These are phyloP conservation scores for Ciborinia camelliae DNA, from an alignment of 2,329 filamentous ascomycete genomes.

Conservation along the genomic window DNA sequence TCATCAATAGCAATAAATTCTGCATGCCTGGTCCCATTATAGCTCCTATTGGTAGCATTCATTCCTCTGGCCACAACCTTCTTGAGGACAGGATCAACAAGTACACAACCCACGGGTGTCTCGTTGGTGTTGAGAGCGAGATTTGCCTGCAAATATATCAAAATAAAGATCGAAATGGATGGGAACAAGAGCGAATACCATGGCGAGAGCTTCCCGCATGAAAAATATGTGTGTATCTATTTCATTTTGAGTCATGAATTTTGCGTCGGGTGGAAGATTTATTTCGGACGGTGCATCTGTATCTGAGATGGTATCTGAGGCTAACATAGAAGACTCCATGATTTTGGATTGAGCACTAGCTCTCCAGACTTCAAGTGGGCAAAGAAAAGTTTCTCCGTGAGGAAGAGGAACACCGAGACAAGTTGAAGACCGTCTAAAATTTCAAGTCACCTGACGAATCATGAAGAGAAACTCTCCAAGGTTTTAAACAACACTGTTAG, in stretches of 20 bases:
- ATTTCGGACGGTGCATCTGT: neutral
- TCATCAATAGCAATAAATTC: constrained; percentile 84
- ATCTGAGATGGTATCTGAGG: neutral
- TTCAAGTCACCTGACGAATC: neutral
- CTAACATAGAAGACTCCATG: neutral
- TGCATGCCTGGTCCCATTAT: constrained; percentile 89
- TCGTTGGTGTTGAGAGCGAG: constrained; percentile 82
- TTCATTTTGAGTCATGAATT: constrained; percentile 24
- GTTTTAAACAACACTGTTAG: neutral
- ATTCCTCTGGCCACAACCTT: constrained; percentile 80
- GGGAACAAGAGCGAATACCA: constrained; percentile 53
- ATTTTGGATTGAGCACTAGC: neutral
- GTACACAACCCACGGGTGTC: constrained; percentile 93
- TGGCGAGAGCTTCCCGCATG: constrained; percentile 81
- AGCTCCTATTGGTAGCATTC: constrained; percentile 92
- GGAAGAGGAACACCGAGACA: neutral
- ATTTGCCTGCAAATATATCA: constrained; percentile 60
- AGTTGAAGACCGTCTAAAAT: neutral
- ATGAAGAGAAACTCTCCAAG: neutral
- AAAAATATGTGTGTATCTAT: constrained; percentile 52
- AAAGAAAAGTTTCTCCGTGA: neutral
- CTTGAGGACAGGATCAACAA: constrained; percentile 67
- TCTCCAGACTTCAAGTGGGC: neutral
- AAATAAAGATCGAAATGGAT: neutral
- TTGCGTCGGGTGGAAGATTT: constrained; percentile 7